Base-by-base conservation (phyloP, 768 basidiomycete genomes). In the Mrakia gelida region DNA sequence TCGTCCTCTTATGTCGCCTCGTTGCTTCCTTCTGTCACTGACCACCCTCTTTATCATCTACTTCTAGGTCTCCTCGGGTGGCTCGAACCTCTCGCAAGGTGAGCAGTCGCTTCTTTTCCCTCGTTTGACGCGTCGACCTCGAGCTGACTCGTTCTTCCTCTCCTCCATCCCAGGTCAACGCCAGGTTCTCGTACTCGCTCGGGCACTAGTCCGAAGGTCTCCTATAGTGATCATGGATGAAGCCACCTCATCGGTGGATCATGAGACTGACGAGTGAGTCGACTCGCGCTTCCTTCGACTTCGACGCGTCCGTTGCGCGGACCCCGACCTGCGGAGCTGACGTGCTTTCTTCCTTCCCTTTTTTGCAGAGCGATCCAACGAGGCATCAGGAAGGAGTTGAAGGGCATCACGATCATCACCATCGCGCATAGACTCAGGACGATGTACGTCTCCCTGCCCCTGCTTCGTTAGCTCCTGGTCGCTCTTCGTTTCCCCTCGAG, bases 351-450 rank as follows among this genome's bases (percentile, higher is more conserved):
- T 13, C 18, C 15, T 21, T 52, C 49, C 49, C 18, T 21, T 21
- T 52, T 15, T 13, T 7, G 4, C 49, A 52, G 49, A 21, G 82
- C 87, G 75, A 90, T 91, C 76, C 90, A 91, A 82, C 82, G 84
- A 10, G 88, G 88, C 1, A 86, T 91, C 73, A 85, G 89, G 21
- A 85, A 84, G 23, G 81, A 85, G n/a, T 83, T 86, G 15, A 79
- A 79, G 26, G 86, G 81, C 43, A 80, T 86, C 0, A 90, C 89
- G 0, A 82, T 90, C n/a, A 83, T 90, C 41, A 89, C 88, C 26
- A 86, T 91, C 54, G 90, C 59, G 2, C 59, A 59, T 59, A 26
- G 59, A 9, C 13, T 59, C 8, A 59, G 59, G n/a, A 16, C 59
- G n/a, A 59, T 59, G 90, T 1, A 89, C 86, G 89, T 75, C 59